These are phyloP conservation scores for Ceratocystis harringtonii DNA, from an alignment of 2,329 filamentous ascomycete genomes.

Conservation along the genomic window DNA sequence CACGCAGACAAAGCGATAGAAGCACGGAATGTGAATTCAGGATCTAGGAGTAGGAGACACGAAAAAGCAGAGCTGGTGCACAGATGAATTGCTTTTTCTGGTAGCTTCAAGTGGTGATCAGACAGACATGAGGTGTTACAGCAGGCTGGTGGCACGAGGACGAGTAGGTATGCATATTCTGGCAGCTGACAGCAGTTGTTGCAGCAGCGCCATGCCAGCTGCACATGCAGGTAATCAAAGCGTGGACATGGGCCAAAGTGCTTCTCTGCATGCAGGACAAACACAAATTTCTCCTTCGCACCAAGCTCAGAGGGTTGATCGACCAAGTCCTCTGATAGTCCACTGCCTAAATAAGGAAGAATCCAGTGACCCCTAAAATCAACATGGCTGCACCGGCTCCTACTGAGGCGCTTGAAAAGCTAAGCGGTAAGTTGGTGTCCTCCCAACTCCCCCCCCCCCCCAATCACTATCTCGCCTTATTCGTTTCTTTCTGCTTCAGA, in stretches of 20 bases:
- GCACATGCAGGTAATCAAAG: background rate
- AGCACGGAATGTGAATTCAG: background rate
- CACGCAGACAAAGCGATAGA: background rate
- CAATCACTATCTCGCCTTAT: background rate
- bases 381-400: constrained; percentile 22
- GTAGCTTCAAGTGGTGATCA: background rate
- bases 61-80: no score
- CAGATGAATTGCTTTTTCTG: background rate
- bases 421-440: constrained; percentile 19
- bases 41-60: no score
- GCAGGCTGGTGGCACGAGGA: background rate
- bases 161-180: background rate
- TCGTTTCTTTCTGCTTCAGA: background rate
- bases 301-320: background rate
- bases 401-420: constrained; percentile 22
- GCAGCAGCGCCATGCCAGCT: background rate
- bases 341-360: background rate
- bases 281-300: background rate
- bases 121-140: background rate
- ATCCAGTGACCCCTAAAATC: background rate
- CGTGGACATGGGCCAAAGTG: constrained; percentile 3
- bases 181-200: background rate
- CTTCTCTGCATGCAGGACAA: background rate
- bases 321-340: background rate
- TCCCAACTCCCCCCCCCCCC: background rate